Evolutionary conservation across 2,329 filamentous ascomycete species (phyloP), one percentile per base, ranked within the genome.

Genomic region (Pyrenophora tritici-repentis): DNA sequence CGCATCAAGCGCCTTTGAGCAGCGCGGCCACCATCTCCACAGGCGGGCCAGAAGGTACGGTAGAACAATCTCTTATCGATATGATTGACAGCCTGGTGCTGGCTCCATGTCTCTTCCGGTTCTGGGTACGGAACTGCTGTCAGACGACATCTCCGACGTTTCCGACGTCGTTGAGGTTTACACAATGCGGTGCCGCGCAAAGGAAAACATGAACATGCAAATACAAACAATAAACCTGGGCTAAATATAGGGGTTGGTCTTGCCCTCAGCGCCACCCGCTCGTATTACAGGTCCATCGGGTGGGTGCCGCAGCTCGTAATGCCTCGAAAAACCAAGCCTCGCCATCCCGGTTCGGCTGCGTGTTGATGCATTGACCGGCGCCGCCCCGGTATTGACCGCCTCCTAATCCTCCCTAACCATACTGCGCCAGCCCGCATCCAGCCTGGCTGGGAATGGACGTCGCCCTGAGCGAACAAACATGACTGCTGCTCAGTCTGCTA

Each of bases 211-310:
- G 18, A 3, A 20, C 3, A 20, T 20, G 5, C 18, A 20, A 20
- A 20, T 5, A 20, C 9, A 16, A 42, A 31, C 41, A 58, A 49
- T 53, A 43, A 41, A 53, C 3, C 14, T 14, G 43, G 43, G 26
- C 53, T 58, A 63, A 64, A 63, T 60, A 63, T 64, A 63, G 56
- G 61, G 53, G 48, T 24, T 44, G 36, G 12, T 17, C 37, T 55
- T 20, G 22, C 36, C 26, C 42, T 40, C 39, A 33, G 46, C 56
- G 56, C 61, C 61, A 59, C 61, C 53, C 49, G 43, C 55, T 45
- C 57, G 44, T 45, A 57, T 65, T 48, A 40, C 42, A 45, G 52
- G 53, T 53, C 58, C 55, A 55, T 55, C 55, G 52, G 52, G 54
- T 39, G 50, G 47, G 47, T 29, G 50, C 55, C 48, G 47, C 44